Conservation (phyloP, 108 stramenopile species). For the Chaetoceros tenuissimus region DNA sequence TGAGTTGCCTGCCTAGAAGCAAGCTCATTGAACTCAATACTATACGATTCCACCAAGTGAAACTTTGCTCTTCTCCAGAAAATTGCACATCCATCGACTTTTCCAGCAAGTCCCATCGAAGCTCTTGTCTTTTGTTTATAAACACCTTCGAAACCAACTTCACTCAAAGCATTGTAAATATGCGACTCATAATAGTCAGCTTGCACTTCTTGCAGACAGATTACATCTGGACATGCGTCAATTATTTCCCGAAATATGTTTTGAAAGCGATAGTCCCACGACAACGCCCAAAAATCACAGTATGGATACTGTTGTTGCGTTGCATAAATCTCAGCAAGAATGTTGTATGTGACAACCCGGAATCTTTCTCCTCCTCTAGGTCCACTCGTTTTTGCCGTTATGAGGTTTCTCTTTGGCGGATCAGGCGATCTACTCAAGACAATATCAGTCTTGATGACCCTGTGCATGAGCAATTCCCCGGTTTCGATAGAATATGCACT, state of each 20-base stretch:
- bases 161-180: conserved; percentile 80
- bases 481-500: conserved; percentile 72
- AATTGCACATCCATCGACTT: conserved; percentile 99
- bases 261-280: conserved; percentile 90
- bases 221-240: conserved; percentile 91
- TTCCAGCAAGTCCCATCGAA: conserved; percentile 89
- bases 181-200: conserved; percentile 93
- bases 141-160: conserved; percentile 91
- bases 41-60: conserved; percentile 90
- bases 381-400: conserved; percentile 51
- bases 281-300: conserved; percentile 93
- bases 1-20: conserved; percentile 85
- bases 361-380: conserved; percentile 76
- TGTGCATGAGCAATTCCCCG: conserved; percentile 75
- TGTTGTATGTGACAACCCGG: conserved; percentile 92
- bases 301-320: conserved; percentile 97
- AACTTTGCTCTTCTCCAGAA: conserved; percentile 93
- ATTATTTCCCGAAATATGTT: conserved; percentile 91
- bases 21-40: conserved; percentile 95
- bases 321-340: conserved; percentile 98
- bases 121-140: conserved; percentile 97
- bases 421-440: conserved; percentile 72
- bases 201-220: conserved; percentile 98
- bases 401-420: conserved; percentile 70
- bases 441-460: conserved; percentile 83